Percentiles rank a stretch among this genome's conserved stretches.
phyloP scores from a whole-genome alignment of 1,284 basidiomycete species.

The Apiotrichum sp. region DNA sequence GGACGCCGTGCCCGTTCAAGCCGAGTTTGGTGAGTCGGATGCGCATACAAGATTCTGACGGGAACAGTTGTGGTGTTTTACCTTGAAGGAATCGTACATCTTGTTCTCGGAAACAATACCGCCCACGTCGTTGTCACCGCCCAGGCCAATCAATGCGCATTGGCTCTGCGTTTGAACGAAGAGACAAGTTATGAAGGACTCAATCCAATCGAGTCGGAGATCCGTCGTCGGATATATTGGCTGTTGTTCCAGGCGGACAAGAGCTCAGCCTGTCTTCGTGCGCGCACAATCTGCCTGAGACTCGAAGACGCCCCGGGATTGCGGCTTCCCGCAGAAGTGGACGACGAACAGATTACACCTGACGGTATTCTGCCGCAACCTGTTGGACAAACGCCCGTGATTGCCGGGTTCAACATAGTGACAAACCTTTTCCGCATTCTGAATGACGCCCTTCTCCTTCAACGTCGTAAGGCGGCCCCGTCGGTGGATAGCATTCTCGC shows the following conservation, averaged over 20 bases:
- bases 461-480: constrained; percentile 28
- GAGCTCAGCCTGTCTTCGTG: constrained; percentile 36
- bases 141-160: constrained; percentile 35
- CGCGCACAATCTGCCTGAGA: constrained; percentile 31
- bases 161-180: constrained; percentile 37
- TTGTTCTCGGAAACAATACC: constrained; percentile 38
- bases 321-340: constrained; percentile 38
- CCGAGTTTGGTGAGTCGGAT: constrained; percentile 13
- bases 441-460: constrained; percentile 35
- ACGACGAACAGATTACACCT: constrained; percentile 43
- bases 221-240: constrained; percentile 38
- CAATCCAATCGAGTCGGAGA: constrained; percentile 36
- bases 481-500: constrained; percentile 31
- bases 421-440: constrained; percentile 39
- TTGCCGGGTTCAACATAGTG: constrained; percentile 40
- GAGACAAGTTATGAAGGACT: constrained; percentile 35
- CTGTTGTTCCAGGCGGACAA: constrained; percentile 45
- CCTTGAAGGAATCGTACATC: constrained; percentile 37
- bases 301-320: constrained; percentile 32
- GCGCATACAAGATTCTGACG: not conserved
- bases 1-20: constrained; percentile 13
- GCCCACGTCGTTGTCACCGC: constrained; percentile 36
- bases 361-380: constrained; percentile 38
- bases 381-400: constrained; percentile 29
- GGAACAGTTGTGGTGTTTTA: constrained; percentile 17